Conservation (phyloP, 2,329 filamentous ascomycete genomes). For the Calonectria crousiana region DNA sequence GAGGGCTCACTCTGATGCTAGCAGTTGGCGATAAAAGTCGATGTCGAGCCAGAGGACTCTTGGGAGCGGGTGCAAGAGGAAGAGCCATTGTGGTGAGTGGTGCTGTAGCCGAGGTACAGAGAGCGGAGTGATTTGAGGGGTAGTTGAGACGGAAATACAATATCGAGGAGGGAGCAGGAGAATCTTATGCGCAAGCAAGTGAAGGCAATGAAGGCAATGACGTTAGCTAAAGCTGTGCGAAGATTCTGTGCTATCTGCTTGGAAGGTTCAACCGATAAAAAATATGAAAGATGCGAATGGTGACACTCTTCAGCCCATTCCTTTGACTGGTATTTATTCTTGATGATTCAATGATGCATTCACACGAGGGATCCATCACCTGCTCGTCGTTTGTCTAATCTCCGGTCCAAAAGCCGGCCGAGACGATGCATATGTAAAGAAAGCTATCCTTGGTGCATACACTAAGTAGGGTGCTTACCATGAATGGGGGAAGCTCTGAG, state of each 20-base stretch:
- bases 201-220: background rate
- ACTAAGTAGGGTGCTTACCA: background rate
- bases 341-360: background rate
- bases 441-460: background rate
- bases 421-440: background rate
- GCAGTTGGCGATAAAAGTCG: slow-evolving; percentile 76
- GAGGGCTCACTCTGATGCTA: slow-evolving; percentile 74
- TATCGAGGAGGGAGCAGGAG: background rate
- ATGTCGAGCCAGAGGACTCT: slow-evolving; percentile 73
- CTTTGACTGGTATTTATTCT: slow-evolving; percentile 16
- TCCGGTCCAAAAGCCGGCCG: slow-evolving; percentile 25
- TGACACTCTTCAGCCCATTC: background rate
- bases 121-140: background rate
- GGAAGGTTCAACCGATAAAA: slow-evolving; percentile 19
- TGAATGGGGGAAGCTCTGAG: background rate
- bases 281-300: background rate
- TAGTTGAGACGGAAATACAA: background rate
- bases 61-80: slow-evolving; percentile 60
- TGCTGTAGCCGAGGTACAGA: background rate
- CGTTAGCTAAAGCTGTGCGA: background rate
- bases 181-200: background rate
- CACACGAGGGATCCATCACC: background rate
- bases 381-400: slow-evolving; percentile 21
- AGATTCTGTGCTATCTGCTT: background rate
- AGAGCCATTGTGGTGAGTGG: slow-evolving; percentile 36